Percentiles rank a stretch among this genome's conserved stretches.
Conservation (phyloP, 768 basidiomycete genomes). For the Russula sp. region DNA sequence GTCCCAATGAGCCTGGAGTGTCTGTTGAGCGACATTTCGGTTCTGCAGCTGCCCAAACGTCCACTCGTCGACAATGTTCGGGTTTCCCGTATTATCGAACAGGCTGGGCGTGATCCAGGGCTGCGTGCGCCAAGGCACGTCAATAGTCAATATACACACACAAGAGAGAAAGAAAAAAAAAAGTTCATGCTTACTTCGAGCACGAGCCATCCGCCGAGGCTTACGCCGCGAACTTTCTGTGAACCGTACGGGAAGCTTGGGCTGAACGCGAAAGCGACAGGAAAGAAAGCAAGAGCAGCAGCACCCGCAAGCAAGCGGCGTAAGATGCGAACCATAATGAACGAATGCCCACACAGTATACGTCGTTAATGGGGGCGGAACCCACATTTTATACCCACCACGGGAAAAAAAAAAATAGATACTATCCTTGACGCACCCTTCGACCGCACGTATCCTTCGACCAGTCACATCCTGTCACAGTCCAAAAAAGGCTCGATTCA, state of each 20-base stretch:
- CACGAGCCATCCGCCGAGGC: constrained; percentile 64
- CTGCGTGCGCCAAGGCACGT: constrained; percentile 26
- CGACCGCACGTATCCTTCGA: too few relatives aligned
- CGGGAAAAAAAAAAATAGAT: too few relatives aligned
- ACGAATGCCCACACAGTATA: not conserved
- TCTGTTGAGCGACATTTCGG: constrained; percentile 39
- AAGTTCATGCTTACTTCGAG: constrained; percentile 37
- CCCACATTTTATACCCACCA: not conserved
- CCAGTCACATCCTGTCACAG: too few relatives aligned
- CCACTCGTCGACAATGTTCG: constrained; percentile 68
- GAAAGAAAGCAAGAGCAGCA: not conserved
- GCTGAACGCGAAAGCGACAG: constrained; percentile 28
- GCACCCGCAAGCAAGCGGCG: not conserved
- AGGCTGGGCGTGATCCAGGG: constrained; percentile 78
- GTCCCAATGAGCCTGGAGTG: constrained; percentile 68
- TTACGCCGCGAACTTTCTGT: constrained; percentile 74
- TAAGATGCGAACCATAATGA: not conserved
- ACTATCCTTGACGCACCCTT: too few relatives aligned
- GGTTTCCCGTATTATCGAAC: constrained; percentile 60
- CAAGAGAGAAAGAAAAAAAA: not conserved
- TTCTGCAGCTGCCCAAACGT: constrained; percentile 66
- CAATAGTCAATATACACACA: not conserved
- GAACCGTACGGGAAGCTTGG: constrained; percentile 71
- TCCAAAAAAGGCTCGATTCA: too few relatives aligned
- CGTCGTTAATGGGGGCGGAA: not conserved